Percentiles rank a stretch among this genome's conserved stretches.
These are phyloP conservation scores for Scenedesmus sp. DNA, from an alignment of 163 green algal genomes.

Conservation along the genomic window DNA sequence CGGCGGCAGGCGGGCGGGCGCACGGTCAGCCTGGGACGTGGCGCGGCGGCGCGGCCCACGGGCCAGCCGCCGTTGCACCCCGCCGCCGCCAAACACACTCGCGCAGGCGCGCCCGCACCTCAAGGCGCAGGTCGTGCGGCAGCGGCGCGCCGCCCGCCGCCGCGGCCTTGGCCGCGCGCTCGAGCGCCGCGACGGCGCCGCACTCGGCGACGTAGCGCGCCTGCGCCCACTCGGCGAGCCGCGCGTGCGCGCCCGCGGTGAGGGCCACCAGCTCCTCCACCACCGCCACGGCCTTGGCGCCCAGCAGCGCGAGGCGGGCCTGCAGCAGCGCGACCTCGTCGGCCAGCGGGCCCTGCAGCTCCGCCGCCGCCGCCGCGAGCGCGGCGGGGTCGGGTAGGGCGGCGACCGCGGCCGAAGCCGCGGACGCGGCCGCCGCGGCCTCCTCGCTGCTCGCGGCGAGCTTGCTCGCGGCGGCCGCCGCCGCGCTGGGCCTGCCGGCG, in stretches of 20 bases:
- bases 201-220: slow-evolving; percentile 66
- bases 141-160: slow-evolving; percentile 57
- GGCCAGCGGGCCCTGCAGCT: slow-evolving; percentile 8
- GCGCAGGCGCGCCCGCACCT: slow-evolving; percentile 8
- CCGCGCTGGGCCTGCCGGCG: slow-evolving; percentile 1
- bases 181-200: slow-evolving; percentile 64
- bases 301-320: slow-evolving; percentile 31
- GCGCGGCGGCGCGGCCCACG: too few relatives aligned
- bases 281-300: slow-evolving; percentile 4
- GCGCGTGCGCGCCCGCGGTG: slow-evolving; percentile 9
- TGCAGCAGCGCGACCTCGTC: slow-evolving; percentile 26
- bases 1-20: too few relatives aligned
- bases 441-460: slow-evolving; percentile 12
- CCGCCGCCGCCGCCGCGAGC: not conserved
- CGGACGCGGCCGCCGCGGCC: slow-evolving; percentile 7
- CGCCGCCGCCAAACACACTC: slow-evolving; percentile 5
- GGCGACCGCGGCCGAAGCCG: slow-evolving; percentile 11
- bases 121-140: slow-evolving; percentile 56
- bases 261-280: slow-evolving; percentile 19
- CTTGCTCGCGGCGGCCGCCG: not conserved
- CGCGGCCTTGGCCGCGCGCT: slow-evolving; percentile 50
- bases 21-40: too few relatives aligned
- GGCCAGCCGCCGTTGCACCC: too few relatives aligned
- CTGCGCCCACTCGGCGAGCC: slow-evolving; percentile 52
- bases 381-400: not conserved